Percentiles rank a stretch among this genome's conserved stretches.
phyloP scores from a whole-genome alignment of 1,139 yeast species.

The Casaregolazyma suthepensis region DNA sequence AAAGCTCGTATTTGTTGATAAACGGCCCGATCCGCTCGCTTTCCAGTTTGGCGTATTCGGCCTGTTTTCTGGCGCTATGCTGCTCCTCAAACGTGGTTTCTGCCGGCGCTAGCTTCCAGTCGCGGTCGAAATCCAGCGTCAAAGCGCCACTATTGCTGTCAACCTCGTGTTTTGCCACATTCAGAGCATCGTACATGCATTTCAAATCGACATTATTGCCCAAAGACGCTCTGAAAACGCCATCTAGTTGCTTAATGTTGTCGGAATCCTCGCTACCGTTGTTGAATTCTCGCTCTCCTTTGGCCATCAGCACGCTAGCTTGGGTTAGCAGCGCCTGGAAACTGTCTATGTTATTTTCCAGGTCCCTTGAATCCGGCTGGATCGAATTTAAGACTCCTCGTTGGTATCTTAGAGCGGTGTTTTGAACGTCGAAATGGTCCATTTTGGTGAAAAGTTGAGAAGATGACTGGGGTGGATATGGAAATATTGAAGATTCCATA shows the following conservation, averaged over 20 bases:
- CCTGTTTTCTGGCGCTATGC: not conserved
- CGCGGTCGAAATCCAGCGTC: not conserved
- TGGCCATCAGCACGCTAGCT: not conserved
- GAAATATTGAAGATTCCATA: too few relatives aligned
- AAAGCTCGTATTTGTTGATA: slow-evolving; percentile 24
- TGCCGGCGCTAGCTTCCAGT: slow-evolving; percentile 1
- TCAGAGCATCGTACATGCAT: not conserved
- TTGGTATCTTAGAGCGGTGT: slow-evolving; percentile 1
- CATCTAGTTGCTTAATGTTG: not conserved
- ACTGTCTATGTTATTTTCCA: not conserved
- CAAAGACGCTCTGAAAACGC: slow-evolving; percentile 3
- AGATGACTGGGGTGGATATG: too few relatives aligned
- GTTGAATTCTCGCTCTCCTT: slow-evolving; percentile 3
- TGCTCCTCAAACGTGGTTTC: not conserved
- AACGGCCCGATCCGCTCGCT: not conserved
- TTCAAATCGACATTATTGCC: not conserved
- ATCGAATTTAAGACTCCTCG: slow-evolving; percentile 4
- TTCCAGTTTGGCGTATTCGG: not conserved
- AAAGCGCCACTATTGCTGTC: not conserved
- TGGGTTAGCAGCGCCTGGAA: not conserved
- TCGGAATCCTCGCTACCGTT: not conserved
- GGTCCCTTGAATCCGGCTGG: not conserved
- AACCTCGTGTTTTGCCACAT: not conserved
- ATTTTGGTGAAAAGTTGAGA: not conserved
- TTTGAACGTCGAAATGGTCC: not conserved